Evolutionary conservation across 495 filamentous ascomycete genomes (phyloP).

Genomic region (Trichoderma reesei): DNA sequence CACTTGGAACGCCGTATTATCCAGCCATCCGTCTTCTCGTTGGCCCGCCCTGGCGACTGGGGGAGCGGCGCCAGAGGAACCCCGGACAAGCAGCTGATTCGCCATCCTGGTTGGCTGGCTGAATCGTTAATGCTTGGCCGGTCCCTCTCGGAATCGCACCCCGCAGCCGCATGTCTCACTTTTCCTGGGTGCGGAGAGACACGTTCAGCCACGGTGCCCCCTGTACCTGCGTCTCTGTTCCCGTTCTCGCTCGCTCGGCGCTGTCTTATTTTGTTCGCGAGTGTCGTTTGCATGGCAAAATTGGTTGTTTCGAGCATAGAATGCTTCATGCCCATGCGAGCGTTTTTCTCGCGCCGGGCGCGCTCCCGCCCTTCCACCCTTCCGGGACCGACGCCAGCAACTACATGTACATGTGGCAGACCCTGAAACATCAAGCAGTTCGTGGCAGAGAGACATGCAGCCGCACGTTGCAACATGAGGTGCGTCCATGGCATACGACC

Average conservation of each 20-base stretch:
- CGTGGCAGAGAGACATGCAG: neutral
- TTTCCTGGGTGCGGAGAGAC: constrained; percentile 8
- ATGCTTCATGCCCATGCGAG: neutral
- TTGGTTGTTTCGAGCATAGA: neutral
- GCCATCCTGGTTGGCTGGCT: constrained; percentile 3
- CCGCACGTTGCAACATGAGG: neutral
- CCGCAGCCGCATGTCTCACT: neutral
- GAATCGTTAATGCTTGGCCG: neutral
- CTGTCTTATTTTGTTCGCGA: too few relatives aligned
- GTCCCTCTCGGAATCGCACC: constrained; percentile 5
- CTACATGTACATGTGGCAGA: too few relatives aligned
- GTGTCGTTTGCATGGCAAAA: neutral
- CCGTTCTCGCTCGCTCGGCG: neutral
- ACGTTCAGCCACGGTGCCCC: neutral
- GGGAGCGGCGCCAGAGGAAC: neutral
- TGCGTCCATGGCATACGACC: too few relatives aligned
- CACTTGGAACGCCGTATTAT: too few relatives aligned
- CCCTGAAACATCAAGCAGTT: neutral
- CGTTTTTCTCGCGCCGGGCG: neutral
- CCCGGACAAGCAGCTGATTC: neutral
- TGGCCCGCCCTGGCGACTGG: neutral
- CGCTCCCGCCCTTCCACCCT: neutral
- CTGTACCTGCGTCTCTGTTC: neutral
- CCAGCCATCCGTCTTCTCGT: neutral
- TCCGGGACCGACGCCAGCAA: neutral